Percentiles rank a stretch among this genome's conserved stretches.
Conservation (phyloP, 2,329 filamentous ascomycete species). For the Aspergillus sp. region DNA sequence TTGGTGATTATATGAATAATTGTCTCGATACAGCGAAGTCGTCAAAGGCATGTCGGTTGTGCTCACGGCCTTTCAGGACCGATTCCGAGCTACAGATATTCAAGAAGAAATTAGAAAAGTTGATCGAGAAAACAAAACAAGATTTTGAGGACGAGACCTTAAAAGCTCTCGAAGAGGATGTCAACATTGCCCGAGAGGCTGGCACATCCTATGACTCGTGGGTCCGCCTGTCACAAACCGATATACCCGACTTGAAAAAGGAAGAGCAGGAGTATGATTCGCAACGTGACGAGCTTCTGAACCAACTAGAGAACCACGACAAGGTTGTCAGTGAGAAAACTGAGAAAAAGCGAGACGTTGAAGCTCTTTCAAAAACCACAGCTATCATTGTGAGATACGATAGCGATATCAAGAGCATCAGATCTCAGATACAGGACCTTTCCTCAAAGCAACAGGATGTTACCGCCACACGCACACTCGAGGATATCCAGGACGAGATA, state of each 20-base stretch:
- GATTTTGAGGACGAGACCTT: slow-evolving; percentile 60
- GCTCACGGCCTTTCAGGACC: slow-evolving; percentile 63
- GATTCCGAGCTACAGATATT: slow-evolving; percentile 59
- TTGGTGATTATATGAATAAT: slow-evolving; percentile 66
- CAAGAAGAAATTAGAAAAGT: slow-evolving; percentile 59
- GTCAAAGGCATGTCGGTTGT: slow-evolving; percentile 72
- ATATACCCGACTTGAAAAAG: slow-evolving; percentile 65
- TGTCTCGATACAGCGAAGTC: slow-evolving; percentile 63
- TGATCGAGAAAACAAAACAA: slow-evolving; percentile 47
- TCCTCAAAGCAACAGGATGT: slow-evolving; percentile 69
- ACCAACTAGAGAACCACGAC: slow-evolving; percentile 64
- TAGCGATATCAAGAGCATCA: slow-evolving; percentile 66
- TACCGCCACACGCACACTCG: slow-evolving; percentile 63
- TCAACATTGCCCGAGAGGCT: slow-evolving; percentile 59
- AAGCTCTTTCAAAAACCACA: slow-evolving; percentile 71
- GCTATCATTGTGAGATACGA: slow-evolving; percentile 68
- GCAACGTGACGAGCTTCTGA: slow-evolving; percentile 57
- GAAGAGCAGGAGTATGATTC: slow-evolving; percentile 59
- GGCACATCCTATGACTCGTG: slow-evolving; percentile 70
- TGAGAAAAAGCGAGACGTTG: slow-evolving; percentile 66
- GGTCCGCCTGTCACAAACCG: slow-evolving; percentile 59
- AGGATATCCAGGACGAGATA: slow-evolving; percentile 78
- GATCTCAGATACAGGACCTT: slow-evolving; percentile 69
- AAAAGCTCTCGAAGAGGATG: slow-evolving; percentile 56
- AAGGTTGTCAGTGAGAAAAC: slow-evolving; percentile 57